These are phyloP conservation scores for Diaporthe ilicicola DNA, from an alignment of 2,329 filamentous ascomycete species.

Conservation along the genomic window DNA sequence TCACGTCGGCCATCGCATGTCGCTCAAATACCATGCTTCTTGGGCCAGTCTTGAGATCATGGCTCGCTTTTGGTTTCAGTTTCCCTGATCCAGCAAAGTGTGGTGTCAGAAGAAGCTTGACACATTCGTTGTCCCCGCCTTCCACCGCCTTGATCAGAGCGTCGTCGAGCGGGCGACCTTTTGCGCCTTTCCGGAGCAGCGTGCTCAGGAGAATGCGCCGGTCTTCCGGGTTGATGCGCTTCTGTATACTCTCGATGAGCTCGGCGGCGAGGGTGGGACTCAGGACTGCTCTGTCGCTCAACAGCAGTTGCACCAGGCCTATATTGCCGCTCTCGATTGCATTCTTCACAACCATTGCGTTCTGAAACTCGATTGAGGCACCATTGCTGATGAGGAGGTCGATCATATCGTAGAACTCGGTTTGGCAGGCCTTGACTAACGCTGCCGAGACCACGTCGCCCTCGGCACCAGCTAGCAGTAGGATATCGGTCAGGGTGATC, in stretches of 20 bases:
- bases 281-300: constrained; percentile 53
- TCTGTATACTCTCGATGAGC: constrained; percentile 59
- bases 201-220: constrained; percentile 54
- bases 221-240: constrained; percentile 54
- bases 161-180: constrained; percentile 55
- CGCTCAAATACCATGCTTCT: constrained; percentile 47
- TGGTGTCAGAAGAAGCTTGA: constrained; percentile 58
- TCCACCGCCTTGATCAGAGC: constrained; percentile 60
- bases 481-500: constrained; percentile 60
- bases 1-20: constrained; percentile 61
- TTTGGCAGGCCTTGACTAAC: constrained; percentile 57
- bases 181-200: constrained; percentile 60
- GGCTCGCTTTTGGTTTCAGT: constrained; percentile 37
- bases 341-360: constrained; percentile 57
- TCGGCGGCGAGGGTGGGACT: constrained; percentile 57
- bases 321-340: constrained; percentile 57
- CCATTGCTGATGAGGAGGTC: constrained; percentile 61
- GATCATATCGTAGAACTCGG: constrained; percentile 63
- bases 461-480: constrained; percentile 66
- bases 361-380: constrained; percentile 63
- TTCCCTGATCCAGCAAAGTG: constrained; percentile 49
- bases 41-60: constrained; percentile 41
- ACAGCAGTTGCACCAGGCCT: constrained; percentile 56
- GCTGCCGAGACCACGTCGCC: constrained; percentile 59
- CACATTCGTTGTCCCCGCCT: constrained; percentile 56